phyloP scores from a whole-genome alignment of 2,329 filamentous ascomycete species.

The Sporothrix mexicana region DNA sequence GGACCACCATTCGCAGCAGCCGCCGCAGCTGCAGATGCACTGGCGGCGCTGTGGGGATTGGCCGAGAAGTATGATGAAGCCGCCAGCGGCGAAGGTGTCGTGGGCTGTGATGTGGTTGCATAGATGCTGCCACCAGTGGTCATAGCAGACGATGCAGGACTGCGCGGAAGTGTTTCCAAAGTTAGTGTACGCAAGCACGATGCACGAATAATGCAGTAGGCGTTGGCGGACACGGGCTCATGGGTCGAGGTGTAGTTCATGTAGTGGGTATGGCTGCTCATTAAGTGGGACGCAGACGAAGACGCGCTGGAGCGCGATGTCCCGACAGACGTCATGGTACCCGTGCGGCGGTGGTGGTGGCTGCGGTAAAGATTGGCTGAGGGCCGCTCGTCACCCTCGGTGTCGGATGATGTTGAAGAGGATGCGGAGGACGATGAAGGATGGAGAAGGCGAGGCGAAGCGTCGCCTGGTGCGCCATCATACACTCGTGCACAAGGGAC shows the following conservation, averaged over 20 bases:
- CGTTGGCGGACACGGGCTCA: constrained; percentile 65
- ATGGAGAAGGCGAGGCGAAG: constrained; percentile 60
- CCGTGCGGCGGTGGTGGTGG: constrained; percentile 48
- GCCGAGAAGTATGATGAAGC: constrained; percentile 21
- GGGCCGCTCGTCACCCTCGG: constrained; percentile 57
- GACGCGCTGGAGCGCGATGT: constrained; percentile 61
- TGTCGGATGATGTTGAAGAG: constrained; percentile 54
- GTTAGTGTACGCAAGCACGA: constrained; percentile 71
- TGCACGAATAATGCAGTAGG: constrained; percentile 70
- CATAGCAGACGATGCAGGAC: constrained; percentile 48
- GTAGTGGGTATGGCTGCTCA: constrained; percentile 64
- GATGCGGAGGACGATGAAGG: constrained; percentile 49
- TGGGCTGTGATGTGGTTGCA: constrained; percentile 36
- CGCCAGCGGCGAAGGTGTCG: constrained; percentile 40
- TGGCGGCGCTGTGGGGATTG: constrained; percentile 55
- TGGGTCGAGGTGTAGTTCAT: constrained; percentile 72
- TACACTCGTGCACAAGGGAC: constrained; percentile 66
- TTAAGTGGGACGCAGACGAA: constrained; percentile 47
- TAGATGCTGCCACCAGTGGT: constrained; percentile 58
- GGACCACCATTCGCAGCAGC: constrained; percentile 62
- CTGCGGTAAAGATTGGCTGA: constrained; percentile 36
- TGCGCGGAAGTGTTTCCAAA: constrained; percentile 68
- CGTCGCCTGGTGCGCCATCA: constrained; percentile 48
- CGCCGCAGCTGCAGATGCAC: constrained; percentile 56
- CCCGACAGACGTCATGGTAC: constrained; percentile 52